Evolutionary conservation across 2,329 filamentous ascomycete genomes (phyloP), one percentile per base, ranked within the genome.

Genomic region (Trichoderma koningiopsis): DNA sequence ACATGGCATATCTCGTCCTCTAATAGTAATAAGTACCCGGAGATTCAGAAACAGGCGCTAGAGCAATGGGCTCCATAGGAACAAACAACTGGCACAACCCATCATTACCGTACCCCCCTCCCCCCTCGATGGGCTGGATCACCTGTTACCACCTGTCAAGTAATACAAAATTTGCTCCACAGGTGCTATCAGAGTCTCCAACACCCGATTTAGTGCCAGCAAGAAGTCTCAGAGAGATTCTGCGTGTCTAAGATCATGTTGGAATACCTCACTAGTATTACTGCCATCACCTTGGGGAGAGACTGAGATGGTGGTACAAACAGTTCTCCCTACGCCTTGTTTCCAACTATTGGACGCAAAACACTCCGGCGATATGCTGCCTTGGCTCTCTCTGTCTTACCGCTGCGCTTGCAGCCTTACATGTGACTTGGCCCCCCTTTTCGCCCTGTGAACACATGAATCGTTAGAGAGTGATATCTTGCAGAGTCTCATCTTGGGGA

Each of bases 321-420:
- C 22, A 49, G 27, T n/a, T 47, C 62, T 47, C 52, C 62, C 52
- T 65, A 53, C 52, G 11, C 24, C 43, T 57, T 47, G 52, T 65
- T 52, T 65, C 35, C 55, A 16, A 47, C 24, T 22, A 22, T 65
- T 43, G 62, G 62, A 47, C 52, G 43, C 52, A 65, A 43, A 43
- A 37, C 24, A 55, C 62, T 56, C 52, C 35, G n/a, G 40, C 22
- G 31, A 59, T 47, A 5, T 22, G n/a, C 16, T 43, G 6, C 33
- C 43, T 55, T 43, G 33, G 31, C 13, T 29, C 57, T 55, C 11
- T 43, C n/a, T 47, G 52, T 57, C 52, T 65, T 24, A 57, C 53
- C 55, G 27, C 53, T 62, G 40, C 43, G 19, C 37, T 66, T 47
- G 52, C 35, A 65, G 62, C 62, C 62, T 53, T 56, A 56, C 55